Percentiles rank a stretch among this genome's conserved stretches.
Evolutionary conservation across 1,284 basidiomycete species (phyloP).

Genomic region (Apiotrichum brassicae): DNA sequence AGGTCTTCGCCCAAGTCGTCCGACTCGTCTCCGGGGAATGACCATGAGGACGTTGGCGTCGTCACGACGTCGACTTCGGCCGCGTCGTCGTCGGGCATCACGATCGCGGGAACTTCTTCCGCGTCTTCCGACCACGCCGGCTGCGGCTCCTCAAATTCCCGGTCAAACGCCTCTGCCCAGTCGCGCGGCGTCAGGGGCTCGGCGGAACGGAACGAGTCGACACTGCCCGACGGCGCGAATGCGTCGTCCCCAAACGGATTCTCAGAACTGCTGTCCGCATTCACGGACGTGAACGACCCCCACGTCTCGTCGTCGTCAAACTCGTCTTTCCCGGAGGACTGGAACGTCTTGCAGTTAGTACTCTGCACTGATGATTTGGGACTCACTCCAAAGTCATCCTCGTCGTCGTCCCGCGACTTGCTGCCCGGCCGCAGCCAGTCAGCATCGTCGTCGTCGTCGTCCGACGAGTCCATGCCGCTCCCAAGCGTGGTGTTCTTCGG

Average conservation of each 20-base stretch:
- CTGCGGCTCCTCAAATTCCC: conserved; percentile 24
- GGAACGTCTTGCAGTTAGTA: conserved; percentile 20
- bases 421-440: conserved; percentile 38
- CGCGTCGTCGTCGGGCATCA: conserved; percentile 5
- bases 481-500: conserved; percentile 3
- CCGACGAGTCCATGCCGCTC: conserved; percentile 29
- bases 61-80: conserved; percentile 10
- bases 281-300: conserved; percentile 38
- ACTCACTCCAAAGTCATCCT: conserved; percentile 39
- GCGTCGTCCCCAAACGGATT: conserved; percentile 45
- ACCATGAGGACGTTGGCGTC: conserved; percentile 26
- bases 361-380: background rate
- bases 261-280: conserved; percentile 17
- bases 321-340: conserved; percentile 17
- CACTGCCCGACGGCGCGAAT: conserved; percentile 15
- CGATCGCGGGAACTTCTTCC: conserved; percentile 1
- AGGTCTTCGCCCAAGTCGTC: conserved; percentile 38
- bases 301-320: conserved; percentile 41
- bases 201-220: conserved; percentile 5
- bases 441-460: conserved; percentile 44
- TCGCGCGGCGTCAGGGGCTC: conserved; percentile 37
- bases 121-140: conserved; percentile 1
- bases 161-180: conserved; percentile 42
- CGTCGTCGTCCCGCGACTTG: conserved; percentile 30
- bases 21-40: conserved; percentile 32